Evolutionary conservation across 345 rosid species (phyloP).

Genomic region (Gossypium anomalum): DNA sequence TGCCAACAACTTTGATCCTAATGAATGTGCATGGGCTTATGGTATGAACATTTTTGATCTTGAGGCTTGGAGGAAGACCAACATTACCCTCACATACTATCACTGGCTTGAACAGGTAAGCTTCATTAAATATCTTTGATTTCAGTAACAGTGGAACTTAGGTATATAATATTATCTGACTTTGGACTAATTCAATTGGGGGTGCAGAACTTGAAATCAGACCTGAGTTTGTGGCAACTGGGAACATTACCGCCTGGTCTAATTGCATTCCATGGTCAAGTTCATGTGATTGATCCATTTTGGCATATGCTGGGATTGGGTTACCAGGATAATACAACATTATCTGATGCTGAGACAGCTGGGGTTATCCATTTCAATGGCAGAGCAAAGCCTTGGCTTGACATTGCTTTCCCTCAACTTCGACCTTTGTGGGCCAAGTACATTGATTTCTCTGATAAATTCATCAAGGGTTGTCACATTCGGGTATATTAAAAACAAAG

Average conservation of each 20-base stretch:
- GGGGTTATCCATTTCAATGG: constrained; percentile 95
- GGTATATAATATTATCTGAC: too few species aligned
- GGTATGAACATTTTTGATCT: constrained; percentile 94
- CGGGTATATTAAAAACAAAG: constrained; percentile 41
- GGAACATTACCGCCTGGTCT: constrained; percentile 95
- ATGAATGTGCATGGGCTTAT: constrained; percentile 96
- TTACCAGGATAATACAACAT: constrained; percentile 74
- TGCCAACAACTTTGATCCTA: constrained; percentile 54
- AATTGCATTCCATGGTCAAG: constrained; percentile 90
- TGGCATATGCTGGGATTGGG: constrained; percentile 99
- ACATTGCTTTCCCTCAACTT: constrained; percentile 80
- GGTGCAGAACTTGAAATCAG: constrained; percentile 88
- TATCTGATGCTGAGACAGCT: constrained; percentile 57
- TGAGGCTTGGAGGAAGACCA: constrained; percentile 86
- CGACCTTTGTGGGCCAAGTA: constrained; percentile 81
- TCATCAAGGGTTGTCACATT: constrained; percentile 80
- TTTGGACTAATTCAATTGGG: constrained; percentile 1
- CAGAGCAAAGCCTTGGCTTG: constrained; percentile 99
- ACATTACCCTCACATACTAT: constrained; percentile 81
- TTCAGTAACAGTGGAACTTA: too few species aligned
- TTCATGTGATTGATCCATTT: constrained; percentile 77
- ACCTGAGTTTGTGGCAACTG: constrained; percentile 93
- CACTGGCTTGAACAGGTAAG: constrained; percentile 86
- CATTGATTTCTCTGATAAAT: constrained; percentile 80
- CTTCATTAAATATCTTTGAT: background rate